phyloP scores from a whole-genome alignment of 352 stramenopile genomes.

The Sclerospora graminicola region DNA sequence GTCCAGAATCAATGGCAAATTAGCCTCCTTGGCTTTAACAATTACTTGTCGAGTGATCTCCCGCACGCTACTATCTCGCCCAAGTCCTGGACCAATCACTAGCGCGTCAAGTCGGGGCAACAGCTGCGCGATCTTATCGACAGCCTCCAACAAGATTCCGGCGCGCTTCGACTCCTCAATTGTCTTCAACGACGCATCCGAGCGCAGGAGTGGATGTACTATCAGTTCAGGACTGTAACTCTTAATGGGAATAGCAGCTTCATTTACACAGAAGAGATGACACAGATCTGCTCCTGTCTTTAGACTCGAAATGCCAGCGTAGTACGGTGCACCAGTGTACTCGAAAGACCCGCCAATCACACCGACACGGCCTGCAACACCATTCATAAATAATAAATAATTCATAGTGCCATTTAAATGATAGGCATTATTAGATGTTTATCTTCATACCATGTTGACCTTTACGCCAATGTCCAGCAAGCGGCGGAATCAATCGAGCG shows the following conservation, averaged over 20 bases:
- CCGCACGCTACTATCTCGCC: slow-evolving; percentile 84
- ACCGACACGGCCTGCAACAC: slow-evolving; percentile 67
- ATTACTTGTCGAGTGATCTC: slow-evolving; percentile 68
- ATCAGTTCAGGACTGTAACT: slow-evolving; percentile 96
- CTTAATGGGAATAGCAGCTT: slow-evolving; percentile 95
- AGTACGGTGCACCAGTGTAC: slow-evolving; percentile 97
- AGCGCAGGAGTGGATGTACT: slow-evolving; percentile 80
- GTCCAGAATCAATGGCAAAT: slow-evolving; percentile 90
- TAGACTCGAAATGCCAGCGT: slow-evolving; percentile 90
- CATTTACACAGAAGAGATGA: slow-evolving; percentile 91
- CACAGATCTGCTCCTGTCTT: slow-evolving; percentile 92
- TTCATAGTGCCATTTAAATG: no score
- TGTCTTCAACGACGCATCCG: slow-evolving; percentile 22
- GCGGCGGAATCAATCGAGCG: slow-evolving; percentile 48
- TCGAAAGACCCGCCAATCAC: slow-evolving; percentile 93
- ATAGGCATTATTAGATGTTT: no score
- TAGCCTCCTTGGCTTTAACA: slow-evolving; percentile 34
- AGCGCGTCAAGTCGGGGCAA: slow-evolving; percentile 61
- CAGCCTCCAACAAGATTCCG: slow-evolving; percentile 16
- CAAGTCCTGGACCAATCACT: slow-evolving; percentile 91
- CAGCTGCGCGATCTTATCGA: slow-evolving; percentile 42
- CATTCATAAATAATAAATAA: no score
- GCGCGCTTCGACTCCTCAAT: slow-evolving; percentile 15
- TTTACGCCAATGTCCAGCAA: slow-evolving; percentile 56
- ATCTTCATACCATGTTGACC: slow-evolving; percentile 50